Evolutionary conservation across 2,329 filamentous ascomycete genomes (phyloP), one percentile per base, ranked within the genome.

Genomic region (Helicocarpus griseus): DNA sequence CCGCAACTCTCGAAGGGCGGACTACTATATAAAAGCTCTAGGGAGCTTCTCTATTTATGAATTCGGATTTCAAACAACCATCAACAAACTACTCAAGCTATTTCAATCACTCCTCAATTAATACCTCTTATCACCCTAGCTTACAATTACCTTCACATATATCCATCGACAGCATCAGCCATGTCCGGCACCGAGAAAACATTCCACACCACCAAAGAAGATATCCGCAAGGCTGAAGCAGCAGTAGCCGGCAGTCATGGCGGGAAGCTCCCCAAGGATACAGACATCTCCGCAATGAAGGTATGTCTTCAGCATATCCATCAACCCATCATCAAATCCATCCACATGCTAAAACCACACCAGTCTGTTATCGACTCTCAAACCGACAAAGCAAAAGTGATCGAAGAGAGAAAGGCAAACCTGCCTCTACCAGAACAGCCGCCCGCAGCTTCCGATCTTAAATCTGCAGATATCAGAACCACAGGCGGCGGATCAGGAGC

Each of bases 371-470:
- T 70, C 61, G 67, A 69, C 53, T 66, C 68, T 29, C 67, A 69
- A 59, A 67, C 61, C 48, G 55, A 72, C 70, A 87, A 87, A 69
- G 65, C 73, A 57, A 73, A 84, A 51, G 73, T 85, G 68, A 85
- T 90, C 64, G 79, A 83, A 49, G 71, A 86, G 67, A 77, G 77
- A 62, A 77, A 84, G 71, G 71, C 82, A 67, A 88, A 89, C 70
- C 82, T 94, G 29, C 86, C 86, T 48, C 80, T 90, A 48, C 88
- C 87, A 17, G 86, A 91, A 2, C 77, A 90, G 58, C 87, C 87
- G 21, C 86, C 86, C 1, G 73, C 70, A n/a, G 72, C 81, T n/a
- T 86, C 85, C 4, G 87, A 93, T 75, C 89, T 82, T 77, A 82
- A 90, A 66, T 87, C 84, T 0, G 74, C 78, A 48, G 86, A 91